Evolutionary conservation across 2,329 filamentous ascomycete genomes (phyloP), one percentile per base, ranked within the genome.

Genomic region (Colletotrichum gloeosporioides): DNA sequence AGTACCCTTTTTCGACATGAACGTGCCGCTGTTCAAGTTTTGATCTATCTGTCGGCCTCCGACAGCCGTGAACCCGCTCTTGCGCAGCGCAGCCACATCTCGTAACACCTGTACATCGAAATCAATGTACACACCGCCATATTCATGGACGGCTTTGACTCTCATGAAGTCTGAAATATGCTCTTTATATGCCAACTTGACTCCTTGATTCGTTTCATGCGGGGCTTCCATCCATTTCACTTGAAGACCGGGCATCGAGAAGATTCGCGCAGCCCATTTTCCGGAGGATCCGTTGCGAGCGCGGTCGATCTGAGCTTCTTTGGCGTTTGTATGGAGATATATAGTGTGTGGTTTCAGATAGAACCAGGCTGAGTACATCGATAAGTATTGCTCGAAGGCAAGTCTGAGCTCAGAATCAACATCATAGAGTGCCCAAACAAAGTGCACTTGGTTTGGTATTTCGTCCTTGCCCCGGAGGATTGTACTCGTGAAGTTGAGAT

Each of bases 91-190:
- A 3, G 44, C 34, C 15, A 77, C 32, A n/a, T 72, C 75, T 4
- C 63, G 55, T 29, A 77, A 27, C 18, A 69, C 27, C 62, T 75
- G 68, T 16, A 80, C 71, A 32, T 81, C 79, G 64, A 79, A 78
- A 69, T 81, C 80, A 49, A 81, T 65, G 72, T 81, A 81, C 57
- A 81, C 76, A 55, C 80, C 80, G 61, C 80, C 79, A 18, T 77
- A 77, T 15, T 78, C 69, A 63, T 81, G 79, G 12, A 81, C 49
- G 15, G 73, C 75, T 39, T 68, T 72, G 18, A 72, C 73, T 13
- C 75, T 59, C 7, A 75, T 64, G 6, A 77, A 77, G 49, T 77
- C 75, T 8, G 72, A 71, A 0, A 55, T 76, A 16, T 77, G 75
- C 61, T 77, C 72, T 25, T 53, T 61, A 8, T 53, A 53, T 22